phyloP scores from a whole-genome alignment of 345 rosid species.

The Fremontodendron californicum region DNA sequence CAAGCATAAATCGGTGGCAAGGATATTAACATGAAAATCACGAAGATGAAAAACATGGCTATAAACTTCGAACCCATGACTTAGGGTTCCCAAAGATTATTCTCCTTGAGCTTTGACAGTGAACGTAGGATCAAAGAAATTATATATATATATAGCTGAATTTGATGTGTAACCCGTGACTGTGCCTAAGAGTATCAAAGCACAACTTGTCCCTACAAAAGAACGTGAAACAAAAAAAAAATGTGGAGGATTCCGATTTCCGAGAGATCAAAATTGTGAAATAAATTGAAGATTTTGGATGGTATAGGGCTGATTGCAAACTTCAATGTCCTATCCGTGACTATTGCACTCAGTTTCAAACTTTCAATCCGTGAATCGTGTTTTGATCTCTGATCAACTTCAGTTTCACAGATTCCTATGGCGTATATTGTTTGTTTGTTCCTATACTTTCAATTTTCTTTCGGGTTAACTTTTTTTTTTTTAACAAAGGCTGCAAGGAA shows the following conservation, averaged over 20 bases:
- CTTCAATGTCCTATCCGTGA: constrained; percentile 58
- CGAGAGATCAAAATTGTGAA: constrained; percentile 13
- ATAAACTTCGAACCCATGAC: constrained; percentile 39
- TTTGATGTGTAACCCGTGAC: constrained; percentile 41
- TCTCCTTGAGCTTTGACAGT: constrained; percentile 10
- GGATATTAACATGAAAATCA: constrained; percentile 44
- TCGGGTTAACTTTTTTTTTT: no score
- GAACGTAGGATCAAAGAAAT: neutral
- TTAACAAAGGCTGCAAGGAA: no score
- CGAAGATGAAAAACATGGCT: constrained; percentile 40
- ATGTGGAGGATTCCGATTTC: constrained; percentile 14
- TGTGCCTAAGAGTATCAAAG: constrained; percentile 4
- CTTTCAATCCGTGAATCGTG: constrained; percentile 43
- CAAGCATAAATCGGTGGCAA: constrained; percentile 60
- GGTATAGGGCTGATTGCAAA: constrained; percentile 35
- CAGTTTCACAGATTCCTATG: constrained; percentile 18
- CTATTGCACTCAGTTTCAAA: constrained; percentile 15
- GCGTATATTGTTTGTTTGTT: neutral
- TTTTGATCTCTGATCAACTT: constrained; percentile 22
- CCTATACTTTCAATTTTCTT: no score
- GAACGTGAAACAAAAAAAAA: neutral
- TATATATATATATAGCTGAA: constrained; percentile 34
- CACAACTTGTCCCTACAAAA: neutral
- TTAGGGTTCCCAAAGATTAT: constrained; percentile 23
- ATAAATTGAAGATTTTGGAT: constrained; percentile 34